phyloP scores from a whole-genome alignment of 2,329 filamentous ascomycete species.

The Pseudocercospora crystallina region DNA sequence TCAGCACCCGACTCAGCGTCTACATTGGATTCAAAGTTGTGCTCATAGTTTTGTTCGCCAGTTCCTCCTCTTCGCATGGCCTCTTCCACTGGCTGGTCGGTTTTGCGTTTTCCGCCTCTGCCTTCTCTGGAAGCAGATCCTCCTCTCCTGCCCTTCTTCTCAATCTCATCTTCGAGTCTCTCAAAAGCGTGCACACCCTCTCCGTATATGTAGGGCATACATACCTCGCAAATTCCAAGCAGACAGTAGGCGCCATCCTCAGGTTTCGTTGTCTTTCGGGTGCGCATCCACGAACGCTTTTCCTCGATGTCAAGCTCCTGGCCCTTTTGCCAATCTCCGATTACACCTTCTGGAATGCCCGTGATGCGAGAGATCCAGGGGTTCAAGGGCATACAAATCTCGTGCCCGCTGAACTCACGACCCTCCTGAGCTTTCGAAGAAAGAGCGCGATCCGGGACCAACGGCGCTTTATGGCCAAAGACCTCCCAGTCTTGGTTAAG shows the following conservation, averaged over 20 bases:
- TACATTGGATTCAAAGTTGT: too few species aligned
- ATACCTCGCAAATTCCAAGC: constrained; percentile 14
- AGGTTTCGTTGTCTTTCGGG: constrained; percentile 7
- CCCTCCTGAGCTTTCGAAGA: too few species aligned
- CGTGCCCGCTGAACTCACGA: too few species aligned
- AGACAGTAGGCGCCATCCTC: constrained; percentile 17
- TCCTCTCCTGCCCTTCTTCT: not conserved
- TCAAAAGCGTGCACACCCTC: constrained; percentile 6
- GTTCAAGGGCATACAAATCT: constrained; percentile 1
- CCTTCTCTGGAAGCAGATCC: too few species aligned
- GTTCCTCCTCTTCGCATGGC: too few species aligned
- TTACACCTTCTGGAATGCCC: constrained; percentile 10
- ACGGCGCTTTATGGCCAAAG: constrained; percentile 14
- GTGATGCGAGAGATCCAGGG: constrained; percentile 11
- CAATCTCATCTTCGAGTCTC: constrained; percentile 7
- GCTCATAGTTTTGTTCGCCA: too few species aligned
- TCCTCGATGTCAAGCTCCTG: constrained; percentile 2
- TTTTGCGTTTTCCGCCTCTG: too few species aligned
- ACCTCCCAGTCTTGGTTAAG: constrained; percentile 15
- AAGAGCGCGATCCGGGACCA: not conserved
- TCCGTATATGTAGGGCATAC: constrained; percentile 11
- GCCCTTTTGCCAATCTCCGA: constrained; percentile 7
- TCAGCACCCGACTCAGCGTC: too few species aligned
- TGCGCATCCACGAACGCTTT: constrained; percentile 3
- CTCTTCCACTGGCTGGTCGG: too few species aligned